Percentiles rank a stretch among this genome's conserved stretches.
Evolutionary conservation across 192 early-diverging fungal genomes (phyloP).

Genomic region (Gonapodya prolifera): DNA sequence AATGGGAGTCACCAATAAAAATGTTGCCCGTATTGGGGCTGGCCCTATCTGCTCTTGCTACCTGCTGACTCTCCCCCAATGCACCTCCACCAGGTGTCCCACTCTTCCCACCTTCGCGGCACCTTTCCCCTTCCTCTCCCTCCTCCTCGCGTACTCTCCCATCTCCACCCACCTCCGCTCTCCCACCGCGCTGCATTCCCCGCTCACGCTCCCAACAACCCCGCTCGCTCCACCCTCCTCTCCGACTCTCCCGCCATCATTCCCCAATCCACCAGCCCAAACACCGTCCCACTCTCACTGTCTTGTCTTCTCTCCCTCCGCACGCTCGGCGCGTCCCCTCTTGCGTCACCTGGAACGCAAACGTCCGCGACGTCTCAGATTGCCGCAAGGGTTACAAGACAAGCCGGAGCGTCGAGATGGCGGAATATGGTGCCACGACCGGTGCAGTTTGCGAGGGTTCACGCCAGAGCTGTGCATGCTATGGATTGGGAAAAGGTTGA

Average conservation of each 20-base stretch:
- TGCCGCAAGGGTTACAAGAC: neutral
- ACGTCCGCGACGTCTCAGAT: neutral
- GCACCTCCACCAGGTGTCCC: neutral
- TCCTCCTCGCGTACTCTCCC: neutral
- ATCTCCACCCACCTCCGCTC: neutral
- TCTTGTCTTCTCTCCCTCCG: neutral
- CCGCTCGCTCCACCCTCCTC: neutral
- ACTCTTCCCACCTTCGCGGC: neutral
- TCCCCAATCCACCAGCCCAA: neutral
- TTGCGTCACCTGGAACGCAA: neutral
- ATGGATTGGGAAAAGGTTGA: neutral
- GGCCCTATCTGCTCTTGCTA: too few relatives aligned
- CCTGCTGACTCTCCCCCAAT: too few relatives aligned
- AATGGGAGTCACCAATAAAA: too few relatives aligned
- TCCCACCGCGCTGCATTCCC: neutral
- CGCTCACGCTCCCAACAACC: neutral
- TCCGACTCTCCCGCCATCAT: neutral
- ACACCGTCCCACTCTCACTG: neutral
- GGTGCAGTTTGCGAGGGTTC: neutral
- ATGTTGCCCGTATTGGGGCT: too few relatives aligned
- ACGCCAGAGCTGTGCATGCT: neutral
- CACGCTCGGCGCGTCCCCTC: neutral
- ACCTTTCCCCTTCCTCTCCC: neutral
- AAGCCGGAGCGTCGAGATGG: neutral
- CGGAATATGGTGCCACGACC: neutral